Base-by-base conservation (phyloP, 441 rosid genomes). In the Hura crepitans region DNA sequence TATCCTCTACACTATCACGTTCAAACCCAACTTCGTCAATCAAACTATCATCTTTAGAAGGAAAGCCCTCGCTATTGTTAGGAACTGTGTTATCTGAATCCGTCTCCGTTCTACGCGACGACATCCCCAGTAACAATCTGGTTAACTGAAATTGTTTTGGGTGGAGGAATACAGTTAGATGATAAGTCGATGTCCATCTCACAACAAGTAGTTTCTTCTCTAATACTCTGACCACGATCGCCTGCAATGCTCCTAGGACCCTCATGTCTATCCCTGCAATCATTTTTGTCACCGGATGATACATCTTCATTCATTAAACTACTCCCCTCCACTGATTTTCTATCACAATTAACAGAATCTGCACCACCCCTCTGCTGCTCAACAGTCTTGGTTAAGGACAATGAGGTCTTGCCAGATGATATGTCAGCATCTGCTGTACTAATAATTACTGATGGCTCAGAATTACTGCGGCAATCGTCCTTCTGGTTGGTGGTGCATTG, bases 111-210 rank as follows among this genome's bases (percentile, higher is more conserved):
- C 59, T 73, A 65, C 6, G 49, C 56, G 59, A 55, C 28, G 60
- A 63, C 62, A 72, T 75, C 78, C 69, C 62, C 35, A 57, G 74
- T 53, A 55, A 57, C 67, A 68, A 71, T 66, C 54, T 73, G 77
- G 25, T 59, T 66, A 70, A 58, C 56, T 12, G 66, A 65, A 65
- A 62, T 46, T 51, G 65, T 65, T 65, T 72, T 65, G 6, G 68
- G 66, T 2, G 60, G 62, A 65, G 75, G 69, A 70, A 62, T 69
- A 54, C 57, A 15, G 23, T 49, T 62, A 12, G 67, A 54, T 71
- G 84, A 64, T 31, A 69, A 65, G 18, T 73, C 79, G 64, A 66
- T 63, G 28, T 75, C 83, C 76, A 68, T 74, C 66, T 63, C 71
- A 15, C 71, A 62, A 51, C 33, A 35, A 59, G 64, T 28, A 59